Base-by-base conservation (phyloP, 2,329 filamentous ascomycete species). In the Lachnellula suecica region DNA sequence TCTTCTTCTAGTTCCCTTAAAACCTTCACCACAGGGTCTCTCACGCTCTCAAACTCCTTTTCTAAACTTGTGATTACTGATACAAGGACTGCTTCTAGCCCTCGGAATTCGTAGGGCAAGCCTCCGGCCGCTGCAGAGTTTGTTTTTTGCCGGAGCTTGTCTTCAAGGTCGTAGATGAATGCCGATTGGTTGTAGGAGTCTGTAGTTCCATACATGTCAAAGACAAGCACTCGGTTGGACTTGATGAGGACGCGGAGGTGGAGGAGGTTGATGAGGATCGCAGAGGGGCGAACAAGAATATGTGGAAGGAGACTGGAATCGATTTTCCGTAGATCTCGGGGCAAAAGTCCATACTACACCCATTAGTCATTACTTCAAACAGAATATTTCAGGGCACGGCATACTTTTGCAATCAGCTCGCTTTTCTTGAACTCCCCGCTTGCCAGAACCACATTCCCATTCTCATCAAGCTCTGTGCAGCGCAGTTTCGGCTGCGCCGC, bases 341-440 rank as follows among this genome's bases (percentile, higher is more conserved):
- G 93, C 44, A 97, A 81, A 23, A 97, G 81, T 38, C 92, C 92
- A 68, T 96, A 97, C 89, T 93, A 59, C 60, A 54, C 4, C 5
- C 19, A 59, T 67, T 46, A 68, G 59, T 49, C 57, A 24, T 22
- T 43, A 31, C 17, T 22, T 25, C 13, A 15, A 38, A 51, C 45
- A 35, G 42, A 37, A 8, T 11, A 24, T 19, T 66, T 40, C 62
- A 58, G 47, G 27, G 42, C 4, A 46, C 71, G n/a, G n/a, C n/a
- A 47, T 71, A 92, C 89, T 79, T 94, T 97, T 48, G 92, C 91
- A 70, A 97, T 97, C 43, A 99, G 78, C 74, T 99, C 94, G 65
- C 85, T 94, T 79, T 99, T 99, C 74, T 94, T 95, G 72, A 97
- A 97, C 71, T 97, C 94, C 53, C 91, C 91, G 67, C 95, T 95